These are phyloP conservation scores for Entomortierella beljakovae DNA, from an alignment of 192 early-diverging fungal genomes.

Conservation along the genomic window DNA sequence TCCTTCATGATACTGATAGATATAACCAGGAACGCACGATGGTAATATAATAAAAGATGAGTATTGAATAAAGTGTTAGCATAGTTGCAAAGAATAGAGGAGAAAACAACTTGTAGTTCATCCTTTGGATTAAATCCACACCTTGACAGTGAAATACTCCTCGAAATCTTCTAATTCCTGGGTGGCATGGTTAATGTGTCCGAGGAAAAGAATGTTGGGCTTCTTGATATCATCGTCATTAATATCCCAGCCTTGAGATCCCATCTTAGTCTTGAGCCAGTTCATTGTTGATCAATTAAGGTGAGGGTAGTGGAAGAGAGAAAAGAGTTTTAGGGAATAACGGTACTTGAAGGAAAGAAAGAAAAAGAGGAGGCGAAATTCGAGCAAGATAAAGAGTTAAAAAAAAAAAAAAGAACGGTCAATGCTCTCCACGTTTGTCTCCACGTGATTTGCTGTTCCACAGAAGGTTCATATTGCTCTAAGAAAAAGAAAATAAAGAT, in stretches of 20 bases:
- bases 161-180: constrained; percentile 52
- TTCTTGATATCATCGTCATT: constrained; percentile 50
- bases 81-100: not conserved
- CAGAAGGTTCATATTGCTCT: too few relatives aligned
- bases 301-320: not conserved
- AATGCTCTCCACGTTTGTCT: not conserved
- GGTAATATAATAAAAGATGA: not conserved
- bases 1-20: constrained; percentile 17
- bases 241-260: constrained; percentile 49
- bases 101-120: not conserved
- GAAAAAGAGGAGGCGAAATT: not conserved
- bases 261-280: constrained; percentile 56
- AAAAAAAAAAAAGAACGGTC: not conserved
- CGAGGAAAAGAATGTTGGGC: constrained; percentile 44
- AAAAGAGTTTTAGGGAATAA: not conserved
- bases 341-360: not conserved
- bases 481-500: too few relatives aligned
- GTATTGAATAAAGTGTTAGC: too few relatives aligned
- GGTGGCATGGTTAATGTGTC: constrained; percentile 17
- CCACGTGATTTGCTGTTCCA: constrained; percentile 1
- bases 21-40: not conserved
- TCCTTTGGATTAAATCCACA: not conserved
- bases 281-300: constrained; percentile 17
- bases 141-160: constrained; percentile 53
- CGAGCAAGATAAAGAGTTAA: too few relatives aligned